Evolutionary conservation across 495 filamentous ascomycete genomes (phyloP).

Genomic region (Haplographium delicatum): DNA sequence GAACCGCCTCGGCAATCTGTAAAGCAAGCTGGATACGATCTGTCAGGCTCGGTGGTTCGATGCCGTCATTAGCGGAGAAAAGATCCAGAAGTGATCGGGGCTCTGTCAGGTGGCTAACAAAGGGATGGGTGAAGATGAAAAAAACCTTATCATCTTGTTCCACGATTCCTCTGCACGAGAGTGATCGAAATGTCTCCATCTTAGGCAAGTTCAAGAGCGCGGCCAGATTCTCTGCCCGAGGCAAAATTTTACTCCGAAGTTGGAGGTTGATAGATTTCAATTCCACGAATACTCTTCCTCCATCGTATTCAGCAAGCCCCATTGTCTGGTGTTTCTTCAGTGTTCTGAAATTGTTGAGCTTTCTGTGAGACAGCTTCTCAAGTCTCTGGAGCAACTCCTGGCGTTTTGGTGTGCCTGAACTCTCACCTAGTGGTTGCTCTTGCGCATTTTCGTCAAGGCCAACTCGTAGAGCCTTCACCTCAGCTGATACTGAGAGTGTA

Average conservation of each 20-base stretch:
- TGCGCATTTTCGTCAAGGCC: not conserved
- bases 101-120: not conserved
- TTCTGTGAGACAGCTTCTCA: slow-evolving; percentile 7
- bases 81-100: not conserved
- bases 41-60: not conserved
- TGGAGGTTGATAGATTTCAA: slow-evolving; percentile 18
- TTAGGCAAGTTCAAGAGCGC: slow-evolving; percentile 18
- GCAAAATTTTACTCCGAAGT: not conserved
- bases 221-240: slow-evolving; percentile 18
- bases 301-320: slow-evolving; percentile 3
- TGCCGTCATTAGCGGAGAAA: slow-evolving; percentile 16
- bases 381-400: not conserved
- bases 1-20: slow-evolving; percentile 27
- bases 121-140: slow-evolving; percentile 16
- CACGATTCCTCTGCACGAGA: slow-evolving; percentile 11
- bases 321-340: slow-evolving; percentile 6
- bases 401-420: not conserved
- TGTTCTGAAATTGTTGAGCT: not conserved
- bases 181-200: slow-evolving; percentile 17
- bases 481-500: not conserved
- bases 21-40: slow-evolving; percentile 21
- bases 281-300: slow-evolving; percentile 20
- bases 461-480: not conserved
- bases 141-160: not conserved
- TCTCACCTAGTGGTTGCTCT: too few relatives aligned